phyloP scores from a whole-genome alignment of 345 rosid genomes.

The Eucalyptus erythrocorys region DNA sequence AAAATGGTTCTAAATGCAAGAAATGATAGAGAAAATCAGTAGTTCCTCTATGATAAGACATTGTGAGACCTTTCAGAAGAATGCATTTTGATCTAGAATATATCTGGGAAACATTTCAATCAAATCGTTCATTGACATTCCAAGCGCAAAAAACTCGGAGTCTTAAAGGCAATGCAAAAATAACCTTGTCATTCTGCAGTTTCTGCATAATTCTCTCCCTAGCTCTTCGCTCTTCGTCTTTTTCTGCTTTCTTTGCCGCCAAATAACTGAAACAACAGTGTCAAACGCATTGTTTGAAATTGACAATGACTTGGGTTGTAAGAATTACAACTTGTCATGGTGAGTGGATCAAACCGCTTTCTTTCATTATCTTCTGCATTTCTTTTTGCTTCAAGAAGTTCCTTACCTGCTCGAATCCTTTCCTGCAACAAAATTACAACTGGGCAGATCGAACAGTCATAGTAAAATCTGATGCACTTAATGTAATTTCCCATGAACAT shows the following conservation, averaged over 20 bases:
- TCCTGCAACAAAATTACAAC: slow-evolving; percentile 28
- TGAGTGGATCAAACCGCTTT: slow-evolving; percentile 36
- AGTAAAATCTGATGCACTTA: not conserved
- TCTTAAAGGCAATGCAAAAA: not conserved
- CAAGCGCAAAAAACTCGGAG: not conserved
- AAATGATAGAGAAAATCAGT: not conserved
- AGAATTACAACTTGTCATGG: not conserved
- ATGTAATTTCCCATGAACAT: not conserved
- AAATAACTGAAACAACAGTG: slow-evolving; percentile 17
- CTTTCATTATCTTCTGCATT: slow-evolving; percentile 64
- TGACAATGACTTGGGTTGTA: not conserved
- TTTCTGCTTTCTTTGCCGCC: slow-evolving; percentile 44
- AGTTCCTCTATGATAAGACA: not conserved
- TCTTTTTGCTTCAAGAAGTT: slow-evolving; percentile 37
- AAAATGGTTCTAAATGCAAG: not conserved
- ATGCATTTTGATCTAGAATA: not conserved
- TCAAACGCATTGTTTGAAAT: not conserved
- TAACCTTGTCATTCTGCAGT: slow-evolving; percentile 71
- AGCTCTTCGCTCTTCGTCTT: slow-evolving; percentile 56
- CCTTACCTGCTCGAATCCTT: slow-evolving; percentile 66
- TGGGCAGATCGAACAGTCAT: not conserved
- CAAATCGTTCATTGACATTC: not conserved
- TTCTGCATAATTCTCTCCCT: slow-evolving; percentile 51
- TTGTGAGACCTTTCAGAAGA: not conserved
- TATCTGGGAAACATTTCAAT: not conserved